phyloP scores from a whole-genome alignment of 1,139 yeast genomes.

The Meyerozyma sp. region DNA sequence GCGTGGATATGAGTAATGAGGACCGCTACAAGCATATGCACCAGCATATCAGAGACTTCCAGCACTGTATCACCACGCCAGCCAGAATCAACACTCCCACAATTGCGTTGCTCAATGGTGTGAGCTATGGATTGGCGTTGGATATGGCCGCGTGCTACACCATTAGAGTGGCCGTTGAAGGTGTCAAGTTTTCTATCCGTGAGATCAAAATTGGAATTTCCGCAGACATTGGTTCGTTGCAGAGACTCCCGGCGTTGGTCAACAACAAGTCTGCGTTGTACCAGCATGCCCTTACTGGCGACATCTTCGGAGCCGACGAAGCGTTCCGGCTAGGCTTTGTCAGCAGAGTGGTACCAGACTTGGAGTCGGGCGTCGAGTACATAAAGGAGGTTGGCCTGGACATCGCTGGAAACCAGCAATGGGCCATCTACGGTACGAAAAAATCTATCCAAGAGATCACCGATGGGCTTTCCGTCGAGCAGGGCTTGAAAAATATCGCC shows the following conservation, averaged over 20 bases:
- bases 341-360: slow-evolving; percentile 39
- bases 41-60: slow-evolving; percentile 51
- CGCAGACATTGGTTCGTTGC: slow-evolving; percentile 77
- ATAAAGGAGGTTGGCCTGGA: slow-evolving; percentile 48
- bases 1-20: slow-evolving; percentile 10
- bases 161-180: slow-evolving; percentile 54
- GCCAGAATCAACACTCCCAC: slow-evolving; percentile 46
- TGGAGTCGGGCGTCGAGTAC: slow-evolving; percentile 44
- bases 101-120: slow-evolving; percentile 43
- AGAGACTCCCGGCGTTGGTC: slow-evolving; percentile 54
- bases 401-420: slow-evolving; percentile 45
- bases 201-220: slow-evolving; percentile 73
- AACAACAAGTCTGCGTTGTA: slow-evolving; percentile 56
- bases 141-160: slow-evolving; percentile 60
- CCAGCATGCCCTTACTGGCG: slow-evolving; percentile 63
- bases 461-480: slow-evolving; percentile 38
- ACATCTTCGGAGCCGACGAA: slow-evolving; percentile 48
- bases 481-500: slow-evolving; percentile 52
- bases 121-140: slow-evolving; percentile 57
- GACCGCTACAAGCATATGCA: slow-evolving; percentile 24
- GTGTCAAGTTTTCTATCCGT: slow-evolving; percentile 53
- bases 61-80: slow-evolving; percentile 46
- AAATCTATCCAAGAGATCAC: slow-evolving; percentile 48
- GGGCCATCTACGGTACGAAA: slow-evolving; percentile 69
- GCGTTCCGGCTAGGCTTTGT: slow-evolving; percentile 56